phyloP scores from a whole-genome alignment of 305 asterid species.

The Fraxinus latifolia region DNA sequence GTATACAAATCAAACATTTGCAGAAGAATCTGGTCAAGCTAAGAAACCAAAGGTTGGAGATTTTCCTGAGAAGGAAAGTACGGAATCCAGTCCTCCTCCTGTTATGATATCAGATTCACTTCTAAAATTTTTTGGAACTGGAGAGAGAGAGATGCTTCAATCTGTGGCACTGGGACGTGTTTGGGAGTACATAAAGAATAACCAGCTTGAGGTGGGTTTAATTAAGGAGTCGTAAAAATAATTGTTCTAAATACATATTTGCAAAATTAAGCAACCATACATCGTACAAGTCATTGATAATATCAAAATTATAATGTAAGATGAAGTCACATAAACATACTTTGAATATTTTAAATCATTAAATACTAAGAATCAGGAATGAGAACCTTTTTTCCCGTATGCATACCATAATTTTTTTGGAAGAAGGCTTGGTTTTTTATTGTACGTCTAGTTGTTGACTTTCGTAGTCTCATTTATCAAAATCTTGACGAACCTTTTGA shows the following conservation, averaged over 20 bases:
- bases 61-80: slow-evolving; percentile 29
- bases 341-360: background rate
- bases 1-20: slow-evolving; percentile 10
- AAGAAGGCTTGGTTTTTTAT: background rate
- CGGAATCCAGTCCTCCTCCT: slow-evolving; percentile 32
- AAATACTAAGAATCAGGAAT: background rate
- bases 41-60: slow-evolving; percentile 53
- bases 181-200: slow-evolving; percentile 66
- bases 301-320: background rate
- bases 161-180: slow-evolving; percentile 55
- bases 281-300: background rate
- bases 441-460: background rate
- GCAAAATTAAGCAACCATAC: background rate
- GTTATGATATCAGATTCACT: slow-evolving; percentile 58
- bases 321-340: background rate
- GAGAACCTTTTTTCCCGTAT: background rate
- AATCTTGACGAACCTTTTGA: background rate
- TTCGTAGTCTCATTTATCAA: background rate
- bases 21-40: slow-evolving; percentile 51
- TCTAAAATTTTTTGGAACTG: slow-evolving; percentile 55
- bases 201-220: slow-evolving; percentile 59
- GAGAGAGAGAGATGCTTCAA: slow-evolving; percentile 57
- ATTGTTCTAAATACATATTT: background rate
- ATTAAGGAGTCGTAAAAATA: background rate
- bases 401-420: background rate